These are phyloP conservation scores for Amniculicola lignicola DNA, from an alignment of 495 filamentous ascomycete genomes.

Conservation along the genomic window DNA sequence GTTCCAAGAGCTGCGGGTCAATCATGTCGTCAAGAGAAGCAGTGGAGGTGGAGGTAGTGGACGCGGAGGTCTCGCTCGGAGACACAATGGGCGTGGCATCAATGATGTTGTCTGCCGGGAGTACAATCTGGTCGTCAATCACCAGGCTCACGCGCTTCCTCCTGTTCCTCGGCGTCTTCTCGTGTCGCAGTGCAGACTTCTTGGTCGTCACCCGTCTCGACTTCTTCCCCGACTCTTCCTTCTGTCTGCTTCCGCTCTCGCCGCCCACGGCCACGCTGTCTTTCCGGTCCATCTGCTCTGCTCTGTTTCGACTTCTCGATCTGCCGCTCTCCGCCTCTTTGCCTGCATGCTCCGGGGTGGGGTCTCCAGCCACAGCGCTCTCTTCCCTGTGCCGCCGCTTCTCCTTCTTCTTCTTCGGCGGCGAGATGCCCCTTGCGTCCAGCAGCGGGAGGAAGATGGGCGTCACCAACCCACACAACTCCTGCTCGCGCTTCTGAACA, in stretches of 20 bases:
- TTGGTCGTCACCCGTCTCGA: conserved; percentile 14
- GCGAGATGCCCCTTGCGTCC: conserved; percentile 9
- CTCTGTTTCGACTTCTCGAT: conserved; percentile 8
- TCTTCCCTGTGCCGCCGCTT: conserved; percentile 3
- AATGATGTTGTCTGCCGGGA: conserved; percentile 21
- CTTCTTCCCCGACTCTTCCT: conserved; percentile 9
- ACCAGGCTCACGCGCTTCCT: conserved; percentile 32
- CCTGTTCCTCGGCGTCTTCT: neutral
- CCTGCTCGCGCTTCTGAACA: conserved; percentile 32
- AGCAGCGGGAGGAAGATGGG: conserved; percentile 30
- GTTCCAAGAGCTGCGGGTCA: conserved; percentile 18
- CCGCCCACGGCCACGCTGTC: neutral
- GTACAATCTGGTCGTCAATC: conserved; percentile 34
- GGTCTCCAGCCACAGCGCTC: neutral
- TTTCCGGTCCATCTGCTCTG: conserved; percentile 2
- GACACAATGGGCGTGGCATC: neutral
- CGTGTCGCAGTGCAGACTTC: conserved; percentile 31
- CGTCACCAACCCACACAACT: conserved; percentile 31
- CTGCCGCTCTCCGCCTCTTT: conserved; percentile 11
- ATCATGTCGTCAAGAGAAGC: conserved; percentile 16
- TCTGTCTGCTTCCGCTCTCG: neutral
- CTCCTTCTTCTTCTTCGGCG: conserved; percentile 20
- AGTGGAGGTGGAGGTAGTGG: conserved; percentile 10
- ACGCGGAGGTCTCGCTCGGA: conserved; percentile 15
- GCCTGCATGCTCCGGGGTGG: conserved; percentile 4